Evolutionary conservation across 768 basidiomycete species (phyloP).

Genomic region (Daedaleopsis nitida): DNA sequence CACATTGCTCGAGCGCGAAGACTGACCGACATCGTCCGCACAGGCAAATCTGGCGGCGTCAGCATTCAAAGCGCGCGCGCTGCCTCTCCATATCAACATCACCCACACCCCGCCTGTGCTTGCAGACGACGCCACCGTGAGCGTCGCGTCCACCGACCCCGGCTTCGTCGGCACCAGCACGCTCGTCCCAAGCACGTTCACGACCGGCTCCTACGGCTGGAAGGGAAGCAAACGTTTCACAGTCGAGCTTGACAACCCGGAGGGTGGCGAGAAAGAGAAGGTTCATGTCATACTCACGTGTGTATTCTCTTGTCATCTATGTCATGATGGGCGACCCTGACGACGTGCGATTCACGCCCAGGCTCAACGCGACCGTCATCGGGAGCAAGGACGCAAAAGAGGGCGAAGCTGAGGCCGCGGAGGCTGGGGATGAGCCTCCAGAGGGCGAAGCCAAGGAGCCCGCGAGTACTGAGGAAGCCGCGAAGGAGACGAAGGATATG

Average conservation of each 20-base stretch:
- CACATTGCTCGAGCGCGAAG: not conserved
- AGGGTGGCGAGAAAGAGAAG: slow-evolving; percentile 56
- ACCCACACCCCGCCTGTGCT: slow-evolving; percentile 63
- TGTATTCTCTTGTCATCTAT: slow-evolving; percentile 33
- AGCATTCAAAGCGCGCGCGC: slow-evolving; percentile 63
- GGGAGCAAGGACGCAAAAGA: slow-evolving; percentile 62
- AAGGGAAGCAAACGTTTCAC: slow-evolving; percentile 71
- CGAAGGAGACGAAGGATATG: slow-evolving; percentile 25
- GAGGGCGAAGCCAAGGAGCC: slow-evolving; percentile 30
- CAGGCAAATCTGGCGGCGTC: slow-evolving; percentile 51
- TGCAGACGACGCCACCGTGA: slow-evolving; percentile 34
- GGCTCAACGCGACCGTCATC: slow-evolving; percentile 76
- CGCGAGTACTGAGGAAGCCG: slow-evolving; percentile 30
- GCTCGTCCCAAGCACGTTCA: slow-evolving; percentile 60
- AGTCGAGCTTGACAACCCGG: slow-evolving; percentile 59
- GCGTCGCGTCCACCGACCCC: slow-evolving; percentile 47
- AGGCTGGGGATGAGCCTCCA: slow-evolving; percentile 24
- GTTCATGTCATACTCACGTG: slow-evolving; percentile 77
- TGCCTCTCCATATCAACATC: slow-evolving; percentile 67
- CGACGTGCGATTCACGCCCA: slow-evolving; percentile 28
- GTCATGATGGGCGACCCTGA: not conserved
- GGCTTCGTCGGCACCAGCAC: slow-evolving; percentile 61
- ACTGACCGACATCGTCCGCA: not conserved
- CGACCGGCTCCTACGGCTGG: slow-evolving; percentile 84
- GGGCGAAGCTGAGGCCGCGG: slow-evolving; percentile 32